These are phyloP conservation scores for Castanospermum australe DNA, from an alignment of 306 rosid species.

Conservation along the genomic window DNA sequence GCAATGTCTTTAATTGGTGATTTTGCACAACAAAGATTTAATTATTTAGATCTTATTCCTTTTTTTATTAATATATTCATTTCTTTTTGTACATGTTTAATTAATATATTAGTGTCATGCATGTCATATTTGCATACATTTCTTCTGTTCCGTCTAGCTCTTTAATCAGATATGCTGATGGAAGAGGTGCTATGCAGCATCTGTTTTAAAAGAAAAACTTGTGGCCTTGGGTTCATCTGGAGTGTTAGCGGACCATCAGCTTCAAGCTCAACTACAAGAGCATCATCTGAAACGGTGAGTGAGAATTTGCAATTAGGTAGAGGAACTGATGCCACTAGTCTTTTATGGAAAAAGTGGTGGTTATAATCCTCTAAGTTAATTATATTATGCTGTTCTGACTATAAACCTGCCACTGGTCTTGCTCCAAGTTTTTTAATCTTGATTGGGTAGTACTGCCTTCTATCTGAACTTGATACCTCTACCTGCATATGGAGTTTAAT, in stretches of 20 bases:
- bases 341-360: background rate
- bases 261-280: slow-evolving; percentile 94
- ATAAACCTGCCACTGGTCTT: background rate
- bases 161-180: slow-evolving; percentile 40
- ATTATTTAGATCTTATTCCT: background rate
- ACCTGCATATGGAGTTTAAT: slow-evolving; percentile 3
- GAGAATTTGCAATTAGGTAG: slow-evolving; percentile 18
- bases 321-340: background rate
- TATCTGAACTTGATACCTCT: background rate
- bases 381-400: background rate
- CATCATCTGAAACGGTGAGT: slow-evolving; percentile 87
- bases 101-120: background rate
- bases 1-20: background rate
- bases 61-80: background rate
- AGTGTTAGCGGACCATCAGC: slow-evolving; percentile 95
- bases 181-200: slow-evolving; percentile 67
- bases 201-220: slow-evolving; percentile 93
- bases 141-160: slow-evolving; percentile 12
- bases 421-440: background rate
- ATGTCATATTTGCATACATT: slow-evolving; percentile 20
- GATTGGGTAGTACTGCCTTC: slow-evolving; percentile 17
- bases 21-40: background rate
- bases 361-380: background rate
- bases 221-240: slow-evolving; percentile 92
- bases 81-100: background rate